Percentiles rank a stretch among this genome's conserved stretches.
Conservation (phyloP, 768 basidiomycete species). For the Hygrocybe punicea region DNA sequence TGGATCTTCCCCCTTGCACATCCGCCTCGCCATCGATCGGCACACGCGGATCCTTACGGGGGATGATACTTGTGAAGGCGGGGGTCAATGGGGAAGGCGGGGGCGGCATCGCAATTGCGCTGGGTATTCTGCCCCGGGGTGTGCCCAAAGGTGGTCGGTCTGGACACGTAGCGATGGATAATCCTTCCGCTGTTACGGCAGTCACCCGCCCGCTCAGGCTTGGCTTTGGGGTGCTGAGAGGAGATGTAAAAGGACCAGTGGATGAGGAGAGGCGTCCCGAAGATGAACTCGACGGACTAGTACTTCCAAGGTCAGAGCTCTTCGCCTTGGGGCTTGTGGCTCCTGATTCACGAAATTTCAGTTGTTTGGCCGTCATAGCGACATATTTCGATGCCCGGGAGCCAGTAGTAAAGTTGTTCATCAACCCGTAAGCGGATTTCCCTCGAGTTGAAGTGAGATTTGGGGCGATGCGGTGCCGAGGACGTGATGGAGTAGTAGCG, state of each 20-base stretch:
- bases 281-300: background rate
- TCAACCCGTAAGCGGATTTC: conserved; percentile 31
- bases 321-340: conserved; percentile 31
- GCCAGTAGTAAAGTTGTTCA: conserved; percentile 66
- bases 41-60: conserved; percentile 1
- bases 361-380: conserved; percentile 79
- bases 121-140: conserved; percentile 65
- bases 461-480: conserved; percentile 24
- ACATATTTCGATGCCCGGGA: conserved; percentile 83
- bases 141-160: conserved; percentile 47
- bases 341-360: conserved; percentile 47
- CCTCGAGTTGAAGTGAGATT: conserved; percentile 33
- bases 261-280: conserved; percentile 18
- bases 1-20: too few species aligned
- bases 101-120: conserved; percentile 77
- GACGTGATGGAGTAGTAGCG: conserved; percentile 36
- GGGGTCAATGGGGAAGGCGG: conserved; percentile 57
- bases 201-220: conserved; percentile 34
- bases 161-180: conserved; percentile 30
- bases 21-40: background rate
- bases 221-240: conserved; percentile 68
- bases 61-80: background rate
- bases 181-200: conserved; percentile 34
- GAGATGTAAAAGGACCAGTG: conserved; percentile 52
- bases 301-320: background rate